Evolutionary conservation across 164 flowering plant species (phyloP).

Genomic region (Vitis rotundifolia): DNA sequence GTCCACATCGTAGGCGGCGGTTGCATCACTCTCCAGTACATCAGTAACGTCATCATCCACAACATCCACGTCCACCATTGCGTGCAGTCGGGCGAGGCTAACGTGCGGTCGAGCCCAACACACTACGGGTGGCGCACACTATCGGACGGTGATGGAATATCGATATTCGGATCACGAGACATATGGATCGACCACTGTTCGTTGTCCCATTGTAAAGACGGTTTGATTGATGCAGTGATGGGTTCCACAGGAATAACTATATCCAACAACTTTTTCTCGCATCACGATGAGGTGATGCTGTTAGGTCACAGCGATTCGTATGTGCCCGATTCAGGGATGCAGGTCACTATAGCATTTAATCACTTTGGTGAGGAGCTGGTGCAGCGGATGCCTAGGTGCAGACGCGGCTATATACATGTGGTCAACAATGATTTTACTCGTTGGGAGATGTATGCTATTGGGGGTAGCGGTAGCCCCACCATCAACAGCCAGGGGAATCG

Average conservation of each 20-base stretch:
- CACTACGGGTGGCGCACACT: slow-evolving; percentile 54
- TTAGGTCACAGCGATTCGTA: slow-evolving; percentile 58
- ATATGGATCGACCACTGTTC: slow-evolving; percentile 73
- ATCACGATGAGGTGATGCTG: slow-evolving; percentile 74
- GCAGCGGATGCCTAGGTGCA: slow-evolving; percentile 54
- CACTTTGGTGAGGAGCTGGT: slow-evolving; percentile 47
- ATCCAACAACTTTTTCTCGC: slow-evolving; percentile 61
- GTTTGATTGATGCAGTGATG: slow-evolving; percentile 64
- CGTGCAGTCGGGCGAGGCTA: slow-evolving; percentile 47
- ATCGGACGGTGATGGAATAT: slow-evolving; percentile 80
- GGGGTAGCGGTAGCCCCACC: slow-evolving; percentile 52
- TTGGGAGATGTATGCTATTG: slow-evolving; percentile 59
- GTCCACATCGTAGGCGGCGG: slow-evolving; percentile 75
- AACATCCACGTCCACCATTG: slow-evolving; percentile 73
- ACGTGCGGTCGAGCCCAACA: slow-evolving; percentile 64
- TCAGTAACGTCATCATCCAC: slow-evolving; percentile 59
- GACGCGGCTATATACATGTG: slow-evolving; percentile 51
- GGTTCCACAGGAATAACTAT: slow-evolving; percentile 70
- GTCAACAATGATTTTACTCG: slow-evolving; percentile 51
- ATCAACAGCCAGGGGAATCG: slow-evolving; percentile 56
- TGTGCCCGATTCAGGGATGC: slow-evolving; percentile 43
- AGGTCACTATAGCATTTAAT: slow-evolving; percentile 51
- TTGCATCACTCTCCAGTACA: slow-evolving; percentile 63
- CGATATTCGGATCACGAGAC: slow-evolving; percentile 62
- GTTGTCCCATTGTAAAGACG: slow-evolving; percentile 62